Base-by-base conservation (phyloP, 1,139 yeast genomes). In the Lizanozyma gosingica region DNA sequence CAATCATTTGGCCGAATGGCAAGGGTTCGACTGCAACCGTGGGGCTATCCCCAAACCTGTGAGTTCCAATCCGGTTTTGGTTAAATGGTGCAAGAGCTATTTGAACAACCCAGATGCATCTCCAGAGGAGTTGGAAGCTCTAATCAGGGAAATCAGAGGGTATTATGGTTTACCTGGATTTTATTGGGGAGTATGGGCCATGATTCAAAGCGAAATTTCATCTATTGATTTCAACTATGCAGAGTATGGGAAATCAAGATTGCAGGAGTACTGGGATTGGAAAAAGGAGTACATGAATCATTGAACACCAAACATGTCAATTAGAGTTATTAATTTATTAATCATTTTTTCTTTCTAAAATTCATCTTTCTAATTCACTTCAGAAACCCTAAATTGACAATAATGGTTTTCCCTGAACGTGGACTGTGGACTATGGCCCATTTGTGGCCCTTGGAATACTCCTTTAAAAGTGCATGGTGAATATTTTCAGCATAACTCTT, bases 1-100 rank as follows among this genome's bases (percentile, higher is more conserved):
- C n/a, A 84, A 84, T 55, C 94, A 84, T 58, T 78, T 84, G 50
- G 81, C 83, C 55, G 94, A 84, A 59, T 84, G 92, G 92, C 94
- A 84, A 55, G 94, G 94, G 1, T 83, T 82, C 50, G 78, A 80
- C 46, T 84, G 94, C 57, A 77, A 79, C 47, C 67, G 75, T 17
- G 60, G 67, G 11, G 73, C 75, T 4, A 80, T 83, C 34, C 90
- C 87, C 0, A 56, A 57, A 8, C 83, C 85, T 1, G 42, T 60
- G 1, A 47, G 46, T 4, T 43, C 54, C 3, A 78, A 80, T 47
- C 63, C 64, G 0, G 61, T 67, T 2, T 57, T 83, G 52, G 63
- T 75, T 2, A 59, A 58, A 35, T 83, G 92, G 82, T 72, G 76
- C 36, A 59, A 57, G 39, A 66, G 75, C 1, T 78, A 78, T 49